Evolutionary conservation across 257 asterid genomes (phyloP), one percentile per base, ranked within the genome.

Genomic region (Solanum pennellii): DNA sequence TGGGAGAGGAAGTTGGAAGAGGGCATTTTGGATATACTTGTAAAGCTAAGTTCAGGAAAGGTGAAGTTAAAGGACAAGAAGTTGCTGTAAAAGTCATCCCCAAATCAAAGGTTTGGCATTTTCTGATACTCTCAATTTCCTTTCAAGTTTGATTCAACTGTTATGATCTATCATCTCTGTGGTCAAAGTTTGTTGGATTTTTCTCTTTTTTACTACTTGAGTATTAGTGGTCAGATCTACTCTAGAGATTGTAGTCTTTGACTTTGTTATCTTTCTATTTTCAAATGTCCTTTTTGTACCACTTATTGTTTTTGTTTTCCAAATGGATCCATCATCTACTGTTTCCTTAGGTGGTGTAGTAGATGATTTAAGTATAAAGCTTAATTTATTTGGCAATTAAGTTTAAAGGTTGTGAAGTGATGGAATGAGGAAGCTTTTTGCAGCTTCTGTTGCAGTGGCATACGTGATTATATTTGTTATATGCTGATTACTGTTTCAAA

Each of bases 21-120:
- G 99, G 99, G 87, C 98, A 96, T 91, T 96, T 96, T 92, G 99
- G 99, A 87, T 95, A 94, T 89, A 96, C 99, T 84, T 93, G 98
- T 88, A 92, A 83, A 89, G 99, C 99, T 15, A 94, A 89, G 91
- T 93, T 94, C 86, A 96, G 93, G 92, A 95, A 96, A 86, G 99
- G 98, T 45, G 98, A 96, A 82, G 93, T 93, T 65, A 93, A 92
- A 86, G 98, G 99, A 0, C 94, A 94, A 71, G 96, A 94, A 18
- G 96, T 96, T 88, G 99, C 99, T 59, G 98, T 95, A 44, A 96
- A 96, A 91, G 98, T 96, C 94, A 95, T 96, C 31, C 98, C 98
- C 33, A 96, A 95, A 93, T 86, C 93, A 35, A 96, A 96, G 99
- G 99, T 94, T 83, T n/a, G 92, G 39, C 79, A 41, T 66, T 74